Evolutionary conservation across 1,284 basidiomycete genomes (phyloP).

Genomic region (Xanthoconium separans): DNA sequence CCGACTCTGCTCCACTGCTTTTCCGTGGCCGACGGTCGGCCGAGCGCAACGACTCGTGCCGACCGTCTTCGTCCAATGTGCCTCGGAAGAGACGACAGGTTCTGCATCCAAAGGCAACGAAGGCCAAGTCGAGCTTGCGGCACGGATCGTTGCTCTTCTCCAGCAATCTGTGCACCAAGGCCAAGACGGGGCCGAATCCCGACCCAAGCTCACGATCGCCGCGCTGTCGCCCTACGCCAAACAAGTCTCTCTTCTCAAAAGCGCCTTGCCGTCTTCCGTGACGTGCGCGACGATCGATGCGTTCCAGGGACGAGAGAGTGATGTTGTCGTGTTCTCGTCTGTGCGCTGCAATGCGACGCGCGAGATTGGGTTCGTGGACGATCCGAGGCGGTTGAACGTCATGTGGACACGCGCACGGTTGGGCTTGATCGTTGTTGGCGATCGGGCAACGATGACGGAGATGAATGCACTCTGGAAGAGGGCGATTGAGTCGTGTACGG

Average conservation of each 20-base stretch:
- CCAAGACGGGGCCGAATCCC: not conserved
- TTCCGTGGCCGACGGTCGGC: conserved; percentile 52
- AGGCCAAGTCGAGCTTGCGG: conserved; percentile 53
- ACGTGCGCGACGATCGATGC: conserved; percentile 65
- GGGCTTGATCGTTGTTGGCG: conserved; percentile 65
- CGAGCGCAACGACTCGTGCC: conserved; percentile 38
- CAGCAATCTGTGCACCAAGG: not conserved
- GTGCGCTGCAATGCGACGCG: conserved; percentile 60
- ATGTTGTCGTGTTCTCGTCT: conserved; percentile 69
- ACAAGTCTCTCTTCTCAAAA: conserved; percentile 48
- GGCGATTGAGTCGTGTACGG: conserved; percentile 47
- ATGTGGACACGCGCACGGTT: conserved; percentile 72
- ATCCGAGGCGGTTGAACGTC: conserved; percentile 62
- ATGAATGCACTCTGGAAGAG: conserved; percentile 48
- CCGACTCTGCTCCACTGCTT: conserved; percentile 40
- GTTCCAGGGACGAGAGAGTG: conserved; percentile 76
- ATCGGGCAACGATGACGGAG: conserved; percentile 52
- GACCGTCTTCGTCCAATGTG: conserved; percentile 57
- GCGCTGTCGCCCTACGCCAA: conserved; percentile 61
- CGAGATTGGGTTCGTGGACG: conserved; percentile 67
- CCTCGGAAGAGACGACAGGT: conserved; percentile 56
- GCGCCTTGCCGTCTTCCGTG: conserved; percentile 40
- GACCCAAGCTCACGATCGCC: conserved; percentile 40
- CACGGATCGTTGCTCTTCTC: conserved; percentile 22
- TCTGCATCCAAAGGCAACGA: conserved; percentile 59